phyloP scores from a whole-genome alignment of 257 asterid species.

The Paraleonurus japonicus region DNA sequence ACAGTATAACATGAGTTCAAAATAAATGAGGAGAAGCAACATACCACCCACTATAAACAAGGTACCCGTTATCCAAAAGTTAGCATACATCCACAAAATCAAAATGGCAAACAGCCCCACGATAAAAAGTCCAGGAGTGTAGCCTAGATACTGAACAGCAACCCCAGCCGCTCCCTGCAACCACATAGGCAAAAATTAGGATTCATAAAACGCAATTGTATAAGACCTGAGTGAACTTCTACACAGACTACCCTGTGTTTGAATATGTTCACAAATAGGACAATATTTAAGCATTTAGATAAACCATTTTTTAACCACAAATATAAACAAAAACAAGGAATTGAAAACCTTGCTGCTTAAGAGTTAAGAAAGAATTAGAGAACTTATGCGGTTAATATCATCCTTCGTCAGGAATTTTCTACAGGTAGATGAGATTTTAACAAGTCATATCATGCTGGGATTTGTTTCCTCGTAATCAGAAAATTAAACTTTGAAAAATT shows the following conservation, averaged over 20 bases:
- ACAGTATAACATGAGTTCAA: too few species aligned
- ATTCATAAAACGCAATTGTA: conserved; percentile 1
- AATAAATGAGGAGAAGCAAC: conserved; percentile 31
- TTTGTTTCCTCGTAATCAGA: background rate
- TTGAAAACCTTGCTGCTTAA: background rate
- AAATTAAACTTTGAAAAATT: conserved; percentile 2
- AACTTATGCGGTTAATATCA: conserved; percentile 1
- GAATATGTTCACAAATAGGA: conserved; percentile 25
- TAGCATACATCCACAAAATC: conserved; percentile 96
- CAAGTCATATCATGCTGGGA: conserved; percentile 1
- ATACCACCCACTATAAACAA: conserved; percentile 96
- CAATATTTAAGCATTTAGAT: conserved; percentile 15
- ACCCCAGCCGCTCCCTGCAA: conserved; percentile 92
- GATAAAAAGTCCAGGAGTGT: conserved; percentile 92
- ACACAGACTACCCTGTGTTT: conserved; percentile 1
- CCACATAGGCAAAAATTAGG: conserved; percentile 31
- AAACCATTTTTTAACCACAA: conserved; percentile 2
- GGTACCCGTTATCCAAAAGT: conserved; percentile 96
- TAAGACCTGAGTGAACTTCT: conserved; percentile 21
- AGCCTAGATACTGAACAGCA: conserved; percentile 95
- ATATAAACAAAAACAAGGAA: conserved; percentile 2
- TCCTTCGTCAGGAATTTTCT: background rate
- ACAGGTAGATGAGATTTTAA: background rate
- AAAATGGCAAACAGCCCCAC: conserved; percentile 91
- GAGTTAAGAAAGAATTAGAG: conserved; percentile 21